phyloP scores from a whole-genome alignment of 345 rosid species.

The Melaleuca quinquenervia region DNA sequence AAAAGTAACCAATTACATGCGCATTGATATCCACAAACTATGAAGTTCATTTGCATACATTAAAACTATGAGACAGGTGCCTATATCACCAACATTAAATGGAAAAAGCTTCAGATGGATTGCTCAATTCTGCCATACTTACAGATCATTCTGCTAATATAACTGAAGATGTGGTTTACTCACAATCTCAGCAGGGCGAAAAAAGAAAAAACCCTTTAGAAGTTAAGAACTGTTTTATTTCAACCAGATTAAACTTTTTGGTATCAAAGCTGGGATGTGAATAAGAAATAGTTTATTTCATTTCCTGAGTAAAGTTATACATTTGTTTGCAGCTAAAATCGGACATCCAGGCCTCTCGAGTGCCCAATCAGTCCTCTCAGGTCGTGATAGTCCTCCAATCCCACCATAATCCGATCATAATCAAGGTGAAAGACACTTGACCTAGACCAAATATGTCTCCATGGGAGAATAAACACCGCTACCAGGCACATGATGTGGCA shows the following conservation, averaged over 20 bases:
- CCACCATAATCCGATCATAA: background rate
- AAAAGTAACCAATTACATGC: background rate
- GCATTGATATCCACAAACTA: background rate
- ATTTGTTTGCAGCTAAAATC: background rate
- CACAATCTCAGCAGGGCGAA: background rate
- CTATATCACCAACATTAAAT: background rate
- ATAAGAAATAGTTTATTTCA: background rate
- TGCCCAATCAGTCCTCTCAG: background rate
- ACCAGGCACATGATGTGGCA: background rate
- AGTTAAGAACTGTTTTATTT: background rate
- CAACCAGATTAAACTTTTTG: background rate
- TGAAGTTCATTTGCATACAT: background rate
- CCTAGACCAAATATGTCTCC: background rate
- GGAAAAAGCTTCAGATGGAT: background rate
- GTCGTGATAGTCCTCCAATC: background rate
- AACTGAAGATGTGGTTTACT: background rate
- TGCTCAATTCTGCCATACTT: background rate
- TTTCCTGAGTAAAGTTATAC: background rate
- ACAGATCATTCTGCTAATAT: background rate
- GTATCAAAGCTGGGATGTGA: background rate
- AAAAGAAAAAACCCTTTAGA: background rate
- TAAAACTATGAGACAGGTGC: background rate
- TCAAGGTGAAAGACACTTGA: background rate
- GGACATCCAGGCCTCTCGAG: background rate
- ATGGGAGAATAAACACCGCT: background rate